phyloP scores from a whole-genome alignment of 1,284 basidiomycete species.

The Moesziomyces sp. region DNA sequence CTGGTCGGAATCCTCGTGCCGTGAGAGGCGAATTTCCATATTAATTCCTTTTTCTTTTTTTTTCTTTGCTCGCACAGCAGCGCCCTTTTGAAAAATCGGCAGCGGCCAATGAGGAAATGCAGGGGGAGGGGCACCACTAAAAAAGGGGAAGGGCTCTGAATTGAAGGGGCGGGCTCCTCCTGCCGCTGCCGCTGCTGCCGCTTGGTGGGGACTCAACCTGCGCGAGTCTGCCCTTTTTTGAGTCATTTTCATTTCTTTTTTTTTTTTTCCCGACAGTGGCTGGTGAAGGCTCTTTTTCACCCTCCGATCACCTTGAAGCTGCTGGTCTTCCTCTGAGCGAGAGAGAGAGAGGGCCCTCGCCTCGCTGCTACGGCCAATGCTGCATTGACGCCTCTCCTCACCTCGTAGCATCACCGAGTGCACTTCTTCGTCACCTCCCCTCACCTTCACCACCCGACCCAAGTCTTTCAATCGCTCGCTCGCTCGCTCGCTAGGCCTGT shows the following conservation, averaged over 20 bases:
- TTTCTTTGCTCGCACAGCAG: too few relatives aligned
- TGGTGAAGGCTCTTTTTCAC: constrained; percentile 29
- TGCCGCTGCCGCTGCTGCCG: background rate
- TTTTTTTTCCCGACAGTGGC: background rate
- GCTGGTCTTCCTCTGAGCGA: background rate
- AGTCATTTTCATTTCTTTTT: constrained; percentile 2
- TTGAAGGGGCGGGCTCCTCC: background rate
- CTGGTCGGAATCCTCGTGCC: too few relatives aligned
- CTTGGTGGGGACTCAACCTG: background rate
- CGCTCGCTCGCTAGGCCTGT: background rate
- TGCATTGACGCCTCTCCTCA: background rate
- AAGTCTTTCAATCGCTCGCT: background rate
- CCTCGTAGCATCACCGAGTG: background rate
- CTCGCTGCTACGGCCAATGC: too few relatives aligned
- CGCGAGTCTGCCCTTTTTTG: background rate
- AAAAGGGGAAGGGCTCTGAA: too few relatives aligned
- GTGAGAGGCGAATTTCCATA: too few relatives aligned
- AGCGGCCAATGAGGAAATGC: too few relatives aligned
- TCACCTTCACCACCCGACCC: background rate
- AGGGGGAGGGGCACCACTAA: too few relatives aligned
- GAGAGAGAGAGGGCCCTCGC: too few relatives aligned
- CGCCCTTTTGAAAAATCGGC: too few relatives aligned
- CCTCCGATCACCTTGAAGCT: constrained; percentile 42
- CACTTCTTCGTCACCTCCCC: background rate
- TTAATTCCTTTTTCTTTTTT: too few relatives aligned